phyloP scores from a whole-genome alignment of 768 basidiomycete species.

The Leccinum arenicola region DNA sequence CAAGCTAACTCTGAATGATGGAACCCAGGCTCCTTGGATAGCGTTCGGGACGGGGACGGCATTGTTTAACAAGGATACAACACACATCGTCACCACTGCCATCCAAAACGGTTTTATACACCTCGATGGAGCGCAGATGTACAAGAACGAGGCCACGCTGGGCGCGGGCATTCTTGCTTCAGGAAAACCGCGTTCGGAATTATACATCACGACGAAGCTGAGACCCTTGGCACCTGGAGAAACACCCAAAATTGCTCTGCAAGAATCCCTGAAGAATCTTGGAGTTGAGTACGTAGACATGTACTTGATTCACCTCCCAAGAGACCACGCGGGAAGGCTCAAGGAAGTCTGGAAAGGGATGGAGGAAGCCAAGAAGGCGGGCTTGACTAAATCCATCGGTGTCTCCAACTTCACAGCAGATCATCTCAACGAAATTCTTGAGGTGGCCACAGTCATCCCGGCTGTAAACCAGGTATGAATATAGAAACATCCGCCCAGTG shows the following conservation, averaged over 20 bases:
- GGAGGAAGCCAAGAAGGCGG: slow-evolving; percentile 50
- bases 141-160: slow-evolving; percentile 53
- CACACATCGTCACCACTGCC: slow-evolving; percentile 39
- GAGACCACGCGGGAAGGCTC: slow-evolving; percentile 39
- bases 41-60: slow-evolving; percentile 65
- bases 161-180: slow-evolving; percentile 50
- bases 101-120: slow-evolving; percentile 56
- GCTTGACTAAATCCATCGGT: slow-evolving; percentile 43
- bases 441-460: slow-evolving; percentile 43
- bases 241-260: slow-evolving; percentile 47
- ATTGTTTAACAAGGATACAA: slow-evolving; percentile 43
- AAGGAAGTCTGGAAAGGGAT: slow-evolving; percentile 57
- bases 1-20: slow-evolving; percentile 52
- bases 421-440: slow-evolving; percentile 43
- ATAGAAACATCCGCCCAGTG: too few species aligned
- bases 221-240: slow-evolving; percentile 32
- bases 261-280: slow-evolving; percentile 53
- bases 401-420: slow-evolving; percentile 53
- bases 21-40: slow-evolving; percentile 50
- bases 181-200: slow-evolving; percentile 48
- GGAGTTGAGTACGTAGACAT: slow-evolving; percentile 57
- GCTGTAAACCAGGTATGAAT: slow-evolving; percentile 50
- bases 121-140: slow-evolving; percentile 62
- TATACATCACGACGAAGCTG: slow-evolving; percentile 66
- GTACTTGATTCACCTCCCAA: slow-evolving; percentile 57